phyloP scores from a whole-genome alignment of 441 rosid species.

The Adansonia grandidieri region DNA sequence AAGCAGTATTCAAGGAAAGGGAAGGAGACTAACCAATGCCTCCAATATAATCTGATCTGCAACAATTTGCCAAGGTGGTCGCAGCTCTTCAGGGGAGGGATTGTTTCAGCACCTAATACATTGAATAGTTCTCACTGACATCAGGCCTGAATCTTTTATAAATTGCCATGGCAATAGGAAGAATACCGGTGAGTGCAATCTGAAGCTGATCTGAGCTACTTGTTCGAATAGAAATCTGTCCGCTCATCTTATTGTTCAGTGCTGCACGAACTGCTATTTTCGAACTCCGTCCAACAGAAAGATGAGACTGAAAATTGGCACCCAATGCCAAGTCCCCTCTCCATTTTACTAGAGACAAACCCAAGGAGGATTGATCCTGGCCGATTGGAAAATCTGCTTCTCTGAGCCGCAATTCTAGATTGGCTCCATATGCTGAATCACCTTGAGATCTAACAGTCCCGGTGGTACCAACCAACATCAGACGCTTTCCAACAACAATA shows the following conservation, averaged over 20 bases:
- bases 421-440: conserved; percentile 58
- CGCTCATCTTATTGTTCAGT: conserved; percentile 55
- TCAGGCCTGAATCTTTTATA: not conserved
- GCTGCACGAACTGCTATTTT: conserved; percentile 46
- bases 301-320: conserved; percentile 55
- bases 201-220: conserved; percentile 57
- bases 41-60: no score
- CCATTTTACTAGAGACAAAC: conserved; percentile 52
- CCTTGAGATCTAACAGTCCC: conserved; percentile 38
- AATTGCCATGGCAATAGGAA: conserved; percentile 38
- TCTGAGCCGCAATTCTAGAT: conserved; percentile 44
- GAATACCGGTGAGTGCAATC: conserved; percentile 41
- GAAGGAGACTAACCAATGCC: no score
- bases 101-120: not conserved
- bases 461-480: not conserved
- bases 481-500: not conserved
- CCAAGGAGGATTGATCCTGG: conserved; percentile 43
- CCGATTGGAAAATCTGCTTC: conserved; percentile 43
- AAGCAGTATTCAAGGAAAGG: no score
- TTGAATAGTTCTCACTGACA: not conserved
- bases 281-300: conserved; percentile 46
- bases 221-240: conserved; percentile 47
- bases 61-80: no score
- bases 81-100: no score
- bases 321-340: conserved; percentile 46